Base-by-base conservation (phyloP, 805 yeast genomes). In the Metschnikowia santaceciliae region DNA sequence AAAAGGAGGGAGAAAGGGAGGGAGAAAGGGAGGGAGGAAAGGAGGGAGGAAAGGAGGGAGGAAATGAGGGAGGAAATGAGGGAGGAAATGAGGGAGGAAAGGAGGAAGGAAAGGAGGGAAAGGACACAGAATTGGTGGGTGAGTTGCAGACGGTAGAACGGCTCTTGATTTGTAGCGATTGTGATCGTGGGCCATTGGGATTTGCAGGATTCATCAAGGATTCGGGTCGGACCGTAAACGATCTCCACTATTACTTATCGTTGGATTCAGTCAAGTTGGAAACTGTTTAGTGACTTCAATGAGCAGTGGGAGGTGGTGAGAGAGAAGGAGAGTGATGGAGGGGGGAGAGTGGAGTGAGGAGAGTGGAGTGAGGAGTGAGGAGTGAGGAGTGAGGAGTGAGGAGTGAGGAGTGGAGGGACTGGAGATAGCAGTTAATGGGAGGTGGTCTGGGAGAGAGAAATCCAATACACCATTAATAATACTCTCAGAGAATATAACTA, bases 181-280 rank as follows among this genome's bases (percentile, higher is more conserved):
- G 95, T 68, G 91, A 86, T 57, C 73, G 76, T 51, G 95, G 95
- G 0, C 92, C 92, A 0, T 59, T 87, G 17, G 95, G 95, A 19
- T 83, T 77, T 69, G 90, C 82, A 30, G 84, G 77, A 5, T 73
- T 62, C 40, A 38, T 35, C 1, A 61, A 57, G 6, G 60, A 50
- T 3, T 62, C 61, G 4, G 63, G 59, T 15, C 63, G 61, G 6
- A 74, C 74, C 26, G 70, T 68, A 8, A 68, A 72, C 52, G 64
- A 72, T 40, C 64, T 79, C 46, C 62, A 64, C 7, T 77, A 78
- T 53, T 75, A 73, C 46, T 59, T 82, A 33, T 74, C 78, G 54
- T 63, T 76, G 53, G 67, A 68, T 7, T 80, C 84, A 58, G 73
- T 78, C 19, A 47, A 71, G 22, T 77, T 75, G 51, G 74, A 74